phyloP scores from a whole-genome alignment of 805 yeast genomes.

The Saccharomycopsis fibuligera region DNA sequence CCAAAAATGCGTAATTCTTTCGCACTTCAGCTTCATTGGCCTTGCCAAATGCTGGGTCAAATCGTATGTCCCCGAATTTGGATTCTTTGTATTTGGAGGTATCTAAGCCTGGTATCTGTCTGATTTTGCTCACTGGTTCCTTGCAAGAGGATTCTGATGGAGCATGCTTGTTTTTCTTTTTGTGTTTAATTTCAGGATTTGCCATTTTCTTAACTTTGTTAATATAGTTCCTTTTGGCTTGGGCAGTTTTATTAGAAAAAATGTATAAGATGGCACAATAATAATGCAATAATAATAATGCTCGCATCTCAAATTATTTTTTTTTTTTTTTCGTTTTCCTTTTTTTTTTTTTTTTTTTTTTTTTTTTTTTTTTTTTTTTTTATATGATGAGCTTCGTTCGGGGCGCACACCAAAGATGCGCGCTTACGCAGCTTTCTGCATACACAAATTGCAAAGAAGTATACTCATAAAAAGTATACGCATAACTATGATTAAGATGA shows the following conservation, averaged over 20 bases:
- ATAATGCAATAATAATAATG: background rate
- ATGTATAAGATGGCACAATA: too few relatives aligned
- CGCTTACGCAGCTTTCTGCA: too few relatives aligned
- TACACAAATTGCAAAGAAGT: too few relatives aligned
- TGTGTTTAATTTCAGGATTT: background rate
- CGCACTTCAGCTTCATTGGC: constrained; percentile 70
- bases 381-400: too few relatives aligned
- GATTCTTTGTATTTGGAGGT: constrained; percentile 32
- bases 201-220: background rate
- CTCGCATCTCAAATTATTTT: background rate
- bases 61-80: constrained; percentile 74
- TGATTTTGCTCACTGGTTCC: constrained; percentile 55
- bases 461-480: too few relatives aligned
- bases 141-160: constrained; percentile 78
- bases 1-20: constrained; percentile 76
- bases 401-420: too few relatives aligned
- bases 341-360: background rate
- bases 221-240: background rate
- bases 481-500: too few relatives aligned
- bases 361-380: background rate
- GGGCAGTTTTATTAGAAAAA: background rate
- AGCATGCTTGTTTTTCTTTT: constrained; percentile 34
- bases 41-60: constrained; percentile 84
- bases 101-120: constrained; percentile 23
- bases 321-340: background rate